Base-by-base conservation (phyloP, 2,329 filamentous ascomycete species). In the Xylaria sp. region DNA sequence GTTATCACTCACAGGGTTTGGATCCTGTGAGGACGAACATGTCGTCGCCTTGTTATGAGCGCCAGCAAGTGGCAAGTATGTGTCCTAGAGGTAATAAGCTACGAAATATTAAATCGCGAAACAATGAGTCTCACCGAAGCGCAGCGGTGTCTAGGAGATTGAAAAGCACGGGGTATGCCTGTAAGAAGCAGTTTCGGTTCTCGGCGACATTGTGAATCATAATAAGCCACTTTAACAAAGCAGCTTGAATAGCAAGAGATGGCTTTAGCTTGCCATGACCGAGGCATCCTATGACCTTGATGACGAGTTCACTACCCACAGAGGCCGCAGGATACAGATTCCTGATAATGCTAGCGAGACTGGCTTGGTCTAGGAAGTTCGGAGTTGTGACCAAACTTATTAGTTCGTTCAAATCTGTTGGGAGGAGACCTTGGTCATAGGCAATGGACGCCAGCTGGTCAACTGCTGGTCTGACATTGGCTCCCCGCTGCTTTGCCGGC, bases 11-110 rank as follows among this genome's bases (percentile, higher is more conserved):
- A 91, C 89, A 97, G 82, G 52, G 89, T 84, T 77, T 97, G 93
- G 67, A 97, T 94, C 67, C 94, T 87, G 77, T 94, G 94, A 1
- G 93, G 93, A 71, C 91, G 90, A 54, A 97, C 93, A 80, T 97
- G 93, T 76, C 90, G 93, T 65, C 94, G 89, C 65, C 92, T 86
- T 55, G 94, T 97, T 56, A 95, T 89, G 36, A 95, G 80, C 3
- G 92, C 93, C 25, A 97, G 84, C 43, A 97, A 80, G 80, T 97
- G 92, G 76, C 93, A 94, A 59, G 96, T 78, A 70, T 86, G 84
- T 12, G 87, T 83, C 66, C 88, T 87, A 64, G 39, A 63, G 31
- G 41, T 25, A 57, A 36, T 75, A 46, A 74, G 74, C 76, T 57
- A 63, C 28, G 25, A 52, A 52, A 33, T 10, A 13, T 41, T 13